Evolutionary conservation across 148 eudicot species (phyloP), one percentile per base, ranked within the genome.

Genomic region (Chenopodium suecicum): DNA sequence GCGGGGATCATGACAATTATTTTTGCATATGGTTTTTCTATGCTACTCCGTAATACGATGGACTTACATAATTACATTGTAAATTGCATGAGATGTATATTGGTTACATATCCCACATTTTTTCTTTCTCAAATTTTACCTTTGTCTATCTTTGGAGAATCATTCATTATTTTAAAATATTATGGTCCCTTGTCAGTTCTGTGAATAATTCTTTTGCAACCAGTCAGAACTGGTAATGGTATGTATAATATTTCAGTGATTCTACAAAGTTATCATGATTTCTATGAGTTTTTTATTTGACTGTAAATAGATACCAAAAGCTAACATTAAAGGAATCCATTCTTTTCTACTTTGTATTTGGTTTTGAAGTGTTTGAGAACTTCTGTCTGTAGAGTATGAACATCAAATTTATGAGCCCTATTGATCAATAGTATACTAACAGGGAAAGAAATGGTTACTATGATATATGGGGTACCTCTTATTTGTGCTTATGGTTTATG

Each of bases 381-480:
- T 76, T 47, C 17, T 31, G 7, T 76, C 62, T 76, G 27, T 29
- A 27, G 22, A 27, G 54, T 66, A 41, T 47, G 17, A 78, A n/a
- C 47, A 44, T 77, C 54, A 23, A 29, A n/a, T 65, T 67, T 70
- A 66, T 54, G 31, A 29, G 17, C 4, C 22, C 8, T 70, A 9
- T 71, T 71, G 37, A n/a, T 69, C 22, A 3, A 29, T 47, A 25
- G 10, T 31, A 41, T 23, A 64, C 74, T 23, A 13, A 48, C n/a
- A 63, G 73, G 56, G 68, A 63, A 64, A 50, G 8, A 73, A 29
- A 52, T 25, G 52, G 50, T 78, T 27, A 48, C 23, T 54, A 48
- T 73, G 37, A 56, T 48, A 23, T 76, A 60, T 69, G 76, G 46
- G 47, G 66, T 84, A 8, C 67, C 75, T 75, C 73, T 46, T 17